Conservation (phyloP, 495 filamentous ascomycete genomes). For the Cryomyces minteri region DNA sequence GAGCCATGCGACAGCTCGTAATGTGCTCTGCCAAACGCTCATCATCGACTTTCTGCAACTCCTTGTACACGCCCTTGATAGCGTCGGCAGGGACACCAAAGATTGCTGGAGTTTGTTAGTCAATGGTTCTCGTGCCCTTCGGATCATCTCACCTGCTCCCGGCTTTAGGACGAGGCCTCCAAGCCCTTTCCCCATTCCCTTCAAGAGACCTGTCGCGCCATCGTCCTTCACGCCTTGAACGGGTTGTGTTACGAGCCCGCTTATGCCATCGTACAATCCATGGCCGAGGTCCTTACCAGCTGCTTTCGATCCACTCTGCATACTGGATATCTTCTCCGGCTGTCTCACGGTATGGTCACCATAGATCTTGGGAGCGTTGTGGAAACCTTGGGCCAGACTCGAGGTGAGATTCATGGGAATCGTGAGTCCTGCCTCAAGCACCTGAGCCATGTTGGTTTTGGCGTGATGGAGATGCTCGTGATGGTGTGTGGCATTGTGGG, state of each 20-base stretch:
- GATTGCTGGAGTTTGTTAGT: not conserved
- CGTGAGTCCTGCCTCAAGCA: not conserved
- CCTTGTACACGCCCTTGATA: not conserved
- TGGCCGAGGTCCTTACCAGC: conserved; percentile 30
- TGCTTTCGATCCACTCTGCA: conserved; percentile 1
- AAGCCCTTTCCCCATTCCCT: conserved; percentile 52
- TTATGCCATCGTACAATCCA: conserved; percentile 57
- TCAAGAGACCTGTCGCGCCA: conserved; percentile 39
- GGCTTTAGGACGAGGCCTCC: conserved; percentile 4
- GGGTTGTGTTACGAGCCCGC: conserved; percentile 49
- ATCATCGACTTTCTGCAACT: not conserved
- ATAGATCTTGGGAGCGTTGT: conserved; percentile 6
- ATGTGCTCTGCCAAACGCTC: not conserved
- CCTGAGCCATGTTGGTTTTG: not conserved
- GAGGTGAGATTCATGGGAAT: not conserved
- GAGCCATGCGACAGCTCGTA: not conserved
- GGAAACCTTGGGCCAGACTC: conserved; percentile 3
- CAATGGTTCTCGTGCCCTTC: not conserved
- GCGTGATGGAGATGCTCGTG: too few species aligned
- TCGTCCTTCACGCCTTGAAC: conserved; percentile 39
- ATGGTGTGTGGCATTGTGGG: not conserved
- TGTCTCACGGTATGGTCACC: conserved; percentile 4
- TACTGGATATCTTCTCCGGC: conserved; percentile 3
- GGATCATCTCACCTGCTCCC: not conserved
- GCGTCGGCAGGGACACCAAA: not conserved